Conservation (phyloP, 306 rosid species). For the Boehmeria nivea region DNA sequence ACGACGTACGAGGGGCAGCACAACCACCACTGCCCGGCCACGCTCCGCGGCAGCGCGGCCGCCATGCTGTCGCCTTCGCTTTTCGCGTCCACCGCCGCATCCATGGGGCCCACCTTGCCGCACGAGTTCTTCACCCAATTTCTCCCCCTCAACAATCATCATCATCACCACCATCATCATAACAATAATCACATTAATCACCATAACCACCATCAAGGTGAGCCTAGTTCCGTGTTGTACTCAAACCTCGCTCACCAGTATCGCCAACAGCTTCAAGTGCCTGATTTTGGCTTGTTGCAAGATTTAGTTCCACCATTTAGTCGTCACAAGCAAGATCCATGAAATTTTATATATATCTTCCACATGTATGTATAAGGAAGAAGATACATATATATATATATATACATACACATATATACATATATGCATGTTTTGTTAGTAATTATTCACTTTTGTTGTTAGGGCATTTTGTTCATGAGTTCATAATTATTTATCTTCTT, state of each 20-base stretch:
- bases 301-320: slow-evolving; percentile 56
- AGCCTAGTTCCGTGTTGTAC: slow-evolving; percentile 34
- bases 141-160: slow-evolving; percentile 34
- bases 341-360: slow-evolving; percentile 6
- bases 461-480: background rate
- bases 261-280: slow-evolving; percentile 38
- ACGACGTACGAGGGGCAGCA: slow-evolving; percentile 93
- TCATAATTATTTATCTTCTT: background rate
- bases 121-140: slow-evolving; percentile 63
- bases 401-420: too few species aligned
- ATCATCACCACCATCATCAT: slow-evolving; percentile 18
- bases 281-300: slow-evolving; percentile 60
- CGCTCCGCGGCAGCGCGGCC: slow-evolving; percentile 57
- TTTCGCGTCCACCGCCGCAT: slow-evolving; percentile 37
- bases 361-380: background rate
- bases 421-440: slow-evolving; percentile 8
- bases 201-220: slow-evolving; percentile 22
- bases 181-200: background rate
- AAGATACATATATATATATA: background rate
- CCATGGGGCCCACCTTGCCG: slow-evolving; percentile 36
- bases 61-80: slow-evolving; percentile 47
- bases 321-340: slow-evolving; percentile 41
- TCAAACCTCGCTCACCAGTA: slow-evolving; percentile 38
- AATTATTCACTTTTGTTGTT: background rate
- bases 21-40: slow-evolving; percentile 80